Base-by-base conservation (phyloP, 495 filamentous ascomycete genomes). In the Rhizodiscina lignyota region DNA sequence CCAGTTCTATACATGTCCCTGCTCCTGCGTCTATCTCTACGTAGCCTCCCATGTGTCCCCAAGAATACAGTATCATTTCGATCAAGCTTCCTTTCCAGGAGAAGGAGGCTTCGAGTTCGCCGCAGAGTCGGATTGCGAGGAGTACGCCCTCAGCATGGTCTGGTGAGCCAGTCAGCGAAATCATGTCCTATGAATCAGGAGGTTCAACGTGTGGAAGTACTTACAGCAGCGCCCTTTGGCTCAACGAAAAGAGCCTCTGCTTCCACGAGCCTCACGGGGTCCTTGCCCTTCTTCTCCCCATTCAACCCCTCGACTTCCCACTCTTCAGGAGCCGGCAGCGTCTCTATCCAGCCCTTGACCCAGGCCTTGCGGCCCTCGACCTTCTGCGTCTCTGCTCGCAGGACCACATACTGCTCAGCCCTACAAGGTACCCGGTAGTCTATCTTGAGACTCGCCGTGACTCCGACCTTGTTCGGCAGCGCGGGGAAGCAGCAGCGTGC, bases 321-420 rank as follows among this genome's bases (percentile, higher is more conserved):
- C 60, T 13, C 68, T 71, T 26, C 66, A 66, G 43, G 60, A 32
- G 59, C 63, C 24, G 72, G 70, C 10, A 94, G 63, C 17, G 83
- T 79, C 67, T 94, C 87, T 45, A 97, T 79, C 43, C 72, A 70
- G 16, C 83, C 91, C 57, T 84, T 77, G 4, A 94, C 86, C 87
- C 87, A 97, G 16, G 86, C 89, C 56, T 97, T 97, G 41, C 89
- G 67, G 4, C 89, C 91, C 52, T 96, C 87, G 5, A 84, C 81
- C 62, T 80, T 91, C 16, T 72, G 70, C 13, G 84, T 94, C 48
- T 72, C 71, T 15, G 83, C 91, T 36, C 68, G 68, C 30, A 97
- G 55, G 18, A 89, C 82, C 29, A 86, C 61, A 50, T 77, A 92
- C 31, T 66, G 64, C n/a, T 71, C 67, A 18, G 87, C 83, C 51